Evolutionary conservation across 805 yeast species (phyloP).

Genomic region (Yueomyces sp.): DNA sequence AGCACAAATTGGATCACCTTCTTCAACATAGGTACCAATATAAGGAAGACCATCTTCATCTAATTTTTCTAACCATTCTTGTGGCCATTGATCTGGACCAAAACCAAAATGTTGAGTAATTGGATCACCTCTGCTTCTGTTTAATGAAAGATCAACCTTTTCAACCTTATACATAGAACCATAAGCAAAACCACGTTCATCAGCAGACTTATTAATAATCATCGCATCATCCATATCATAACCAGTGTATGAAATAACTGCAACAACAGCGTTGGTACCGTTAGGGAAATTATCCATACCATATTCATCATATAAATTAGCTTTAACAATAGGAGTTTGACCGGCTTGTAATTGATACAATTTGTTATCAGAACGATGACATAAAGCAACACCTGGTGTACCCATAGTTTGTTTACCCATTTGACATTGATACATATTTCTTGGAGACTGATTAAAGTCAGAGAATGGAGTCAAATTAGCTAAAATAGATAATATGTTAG

Average conservation of each 20-base stretch:
- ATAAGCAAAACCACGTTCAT: slow-evolving; percentile 95
- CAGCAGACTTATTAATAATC: slow-evolving; percentile 95
- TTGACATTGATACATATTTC: slow-evolving; percentile 99
- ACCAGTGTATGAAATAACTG: slow-evolving; percentile 96
- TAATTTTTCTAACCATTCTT: slow-evolving; percentile 73
- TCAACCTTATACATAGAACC: slow-evolving; percentile 95
- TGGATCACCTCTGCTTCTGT: slow-evolving; percentile 86
- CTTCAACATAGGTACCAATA: slow-evolving; percentile 77
- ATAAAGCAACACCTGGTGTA: slow-evolving; percentile 93
- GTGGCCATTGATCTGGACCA: slow-evolving; percentile 88
- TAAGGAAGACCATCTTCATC: slow-evolving; percentile 90
- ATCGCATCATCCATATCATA: slow-evolving; percentile 99
- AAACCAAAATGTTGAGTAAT: slow-evolving; percentile 89
- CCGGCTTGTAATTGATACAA: slow-evolving; percentile 87
- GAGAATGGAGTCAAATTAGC: slow-evolving; percentile 97
- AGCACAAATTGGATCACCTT: slow-evolving; percentile 93
- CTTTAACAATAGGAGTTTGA: slow-evolving; percentile 94
- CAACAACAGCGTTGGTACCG: slow-evolving; percentile 96
- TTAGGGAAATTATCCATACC: slow-evolving; percentile 98
- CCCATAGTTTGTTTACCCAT: slow-evolving; percentile 99
- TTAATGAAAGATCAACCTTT: slow-evolving; percentile 66
- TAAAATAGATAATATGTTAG: slow-evolving; percentile 83
- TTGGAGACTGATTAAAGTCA: slow-evolving; percentile 96
- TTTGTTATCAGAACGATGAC: slow-evolving; percentile 89
- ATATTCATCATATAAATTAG: slow-evolving; percentile 84